Percentiles rank a stretch among this genome's conserved stretches.
These are phyloP conservation scores for Sphaerostilbella broomeana DNA, from an alignment of 2,329 filamentous ascomycete species.

Conservation along the genomic window DNA sequence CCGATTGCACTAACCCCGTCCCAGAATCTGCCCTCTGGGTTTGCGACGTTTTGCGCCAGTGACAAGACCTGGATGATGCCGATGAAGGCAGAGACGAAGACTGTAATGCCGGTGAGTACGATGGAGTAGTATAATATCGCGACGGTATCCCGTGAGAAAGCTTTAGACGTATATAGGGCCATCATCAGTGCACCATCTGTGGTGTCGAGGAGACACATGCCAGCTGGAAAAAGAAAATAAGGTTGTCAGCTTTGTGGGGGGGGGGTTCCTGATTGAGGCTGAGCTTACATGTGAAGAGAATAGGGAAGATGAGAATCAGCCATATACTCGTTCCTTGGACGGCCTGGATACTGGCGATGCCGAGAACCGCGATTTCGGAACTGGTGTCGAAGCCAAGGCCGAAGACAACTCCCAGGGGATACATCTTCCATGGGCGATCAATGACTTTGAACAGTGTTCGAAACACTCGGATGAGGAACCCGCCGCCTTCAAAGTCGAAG, in stretches of 20 bases:
- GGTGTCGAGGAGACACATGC: conserved; percentile 93
- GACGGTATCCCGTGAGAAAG: conserved; percentile 73
- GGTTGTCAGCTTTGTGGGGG: too few relatives aligned
- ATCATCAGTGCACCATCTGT: conserved; percentile 94
- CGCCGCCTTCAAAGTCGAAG: conserved; percentile 68
- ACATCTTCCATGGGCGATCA: conserved; percentile 89
- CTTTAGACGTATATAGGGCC: conserved; percentile 76
- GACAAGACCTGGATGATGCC: conserved; percentile 79
- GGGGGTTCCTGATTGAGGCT: too few relatives aligned
- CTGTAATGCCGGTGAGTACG: conserved; percentile 75
- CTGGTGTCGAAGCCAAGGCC: conserved; percentile 94
- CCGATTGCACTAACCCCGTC: conserved; percentile 71
- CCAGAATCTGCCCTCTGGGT: conserved; percentile 77
- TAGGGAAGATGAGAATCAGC: conserved; percentile 87
- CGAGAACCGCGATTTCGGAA: conserved; percentile 85
- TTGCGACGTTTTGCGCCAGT: conserved; percentile 67
- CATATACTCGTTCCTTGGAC: conserved; percentile 83
- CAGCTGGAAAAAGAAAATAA: conserved; percentile 46
- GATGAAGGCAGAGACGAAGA: conserved; percentile 77
- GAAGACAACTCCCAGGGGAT: conserved; percentile 80
- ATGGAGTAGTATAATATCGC: conserved; percentile 92
- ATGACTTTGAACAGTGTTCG: conserved; percentile 69
- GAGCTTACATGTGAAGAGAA: conserved; percentile 71
- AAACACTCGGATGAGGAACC: conserved; percentile 65
- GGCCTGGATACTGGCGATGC: conserved; percentile 82